phyloP scores from a whole-genome alignment of 2,329 filamentous ascomycete genomes.

The Aspergillus tanneri region DNA sequence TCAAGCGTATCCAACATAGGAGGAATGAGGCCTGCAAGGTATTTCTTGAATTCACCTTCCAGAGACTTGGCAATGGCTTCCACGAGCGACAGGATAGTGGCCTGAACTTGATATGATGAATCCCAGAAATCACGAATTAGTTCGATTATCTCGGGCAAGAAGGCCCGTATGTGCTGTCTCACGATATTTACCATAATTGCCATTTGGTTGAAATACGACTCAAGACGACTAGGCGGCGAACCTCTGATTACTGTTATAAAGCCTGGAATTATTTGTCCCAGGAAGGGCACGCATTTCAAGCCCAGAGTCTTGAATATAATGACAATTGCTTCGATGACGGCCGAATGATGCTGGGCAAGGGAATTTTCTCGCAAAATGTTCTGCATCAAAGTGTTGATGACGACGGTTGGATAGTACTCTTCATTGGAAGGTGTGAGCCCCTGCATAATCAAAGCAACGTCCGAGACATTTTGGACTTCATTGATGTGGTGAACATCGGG shows the following conservation, averaged over 20 bases:
- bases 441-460: constrained; percentile 97
- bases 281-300: constrained; percentile 91
- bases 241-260: constrained; percentile 87
- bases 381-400: constrained; percentile 90
- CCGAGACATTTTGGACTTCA: constrained; percentile 71
- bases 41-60: constrained; percentile 97
- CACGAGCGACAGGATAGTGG: constrained; percentile 86
- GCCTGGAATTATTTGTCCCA: constrained; percentile 89
- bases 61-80: constrained; percentile 91
- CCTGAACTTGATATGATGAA: constrained; percentile 73
- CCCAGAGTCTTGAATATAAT: constrained; percentile 97
- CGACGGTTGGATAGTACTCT: constrained; percentile 97
- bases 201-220: constrained; percentile 97
- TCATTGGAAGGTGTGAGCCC: constrained; percentile 94
- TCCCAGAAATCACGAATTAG: constrained; percentile 91
- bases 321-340: constrained; percentile 96
- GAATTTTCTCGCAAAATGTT: constrained; percentile 85
- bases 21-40: constrained; percentile 82
- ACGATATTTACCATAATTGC: constrained; percentile 93
- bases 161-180: constrained; percentile 90
- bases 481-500: constrained; percentile 74
- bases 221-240: constrained; percentile 73
- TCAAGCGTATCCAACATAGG: constrained; percentile 94
- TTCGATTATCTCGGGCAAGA: constrained; percentile 79
- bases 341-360: constrained; percentile 83